Evolutionary conservation across 177 flowering plant genomes (phyloP).

Genomic region (Vitis hybrid): DNA sequence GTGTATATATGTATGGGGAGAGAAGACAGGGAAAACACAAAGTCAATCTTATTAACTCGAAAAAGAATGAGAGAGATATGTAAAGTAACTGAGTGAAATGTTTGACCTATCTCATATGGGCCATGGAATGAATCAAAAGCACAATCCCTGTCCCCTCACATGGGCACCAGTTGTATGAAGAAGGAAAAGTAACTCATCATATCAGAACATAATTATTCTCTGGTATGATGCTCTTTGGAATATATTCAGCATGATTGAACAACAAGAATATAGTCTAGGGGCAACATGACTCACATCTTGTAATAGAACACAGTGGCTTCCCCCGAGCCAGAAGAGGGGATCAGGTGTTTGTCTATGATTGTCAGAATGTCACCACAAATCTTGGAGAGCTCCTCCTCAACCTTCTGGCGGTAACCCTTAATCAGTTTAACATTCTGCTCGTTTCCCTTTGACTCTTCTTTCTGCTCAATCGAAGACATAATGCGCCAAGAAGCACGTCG

Average conservation of each 20-base stretch:
- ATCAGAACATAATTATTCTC: neutral
- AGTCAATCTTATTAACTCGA: too few relatives aligned
- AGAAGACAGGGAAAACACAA: too few relatives aligned
- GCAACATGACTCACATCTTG: conserved; percentile 61
- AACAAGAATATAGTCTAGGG: neutral
- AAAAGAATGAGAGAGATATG: too few relatives aligned
- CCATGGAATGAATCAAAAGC: neutral
- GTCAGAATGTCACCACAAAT: conserved; percentile 66
- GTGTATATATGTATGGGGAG: neutral
- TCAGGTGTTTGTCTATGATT: conserved; percentile 72
- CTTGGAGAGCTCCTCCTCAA: conserved; percentile 68
- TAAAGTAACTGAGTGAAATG: neutral
- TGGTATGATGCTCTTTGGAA: neutral
- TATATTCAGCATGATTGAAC: neutral
- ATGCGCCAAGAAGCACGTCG: conserved; percentile 79
- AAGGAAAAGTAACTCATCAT: neutral
- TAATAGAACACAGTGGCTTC: conserved; percentile 85
- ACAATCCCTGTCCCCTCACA: neutral
- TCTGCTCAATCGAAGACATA: conserved; percentile 92
- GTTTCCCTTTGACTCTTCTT: conserved; percentile 84
- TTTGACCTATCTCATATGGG: neutral
- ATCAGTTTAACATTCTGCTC: conserved; percentile 63
- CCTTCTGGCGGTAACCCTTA: conserved; percentile 63
- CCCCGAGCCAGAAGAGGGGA: conserved; percentile 70
- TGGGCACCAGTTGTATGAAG: conserved; percentile 4